Percentiles rank a stretch among this genome's conserved stretches.
phyloP scores from a whole-genome alignment of 2,329 filamentous ascomycete species.

The Graphilbum fragrans region DNA sequence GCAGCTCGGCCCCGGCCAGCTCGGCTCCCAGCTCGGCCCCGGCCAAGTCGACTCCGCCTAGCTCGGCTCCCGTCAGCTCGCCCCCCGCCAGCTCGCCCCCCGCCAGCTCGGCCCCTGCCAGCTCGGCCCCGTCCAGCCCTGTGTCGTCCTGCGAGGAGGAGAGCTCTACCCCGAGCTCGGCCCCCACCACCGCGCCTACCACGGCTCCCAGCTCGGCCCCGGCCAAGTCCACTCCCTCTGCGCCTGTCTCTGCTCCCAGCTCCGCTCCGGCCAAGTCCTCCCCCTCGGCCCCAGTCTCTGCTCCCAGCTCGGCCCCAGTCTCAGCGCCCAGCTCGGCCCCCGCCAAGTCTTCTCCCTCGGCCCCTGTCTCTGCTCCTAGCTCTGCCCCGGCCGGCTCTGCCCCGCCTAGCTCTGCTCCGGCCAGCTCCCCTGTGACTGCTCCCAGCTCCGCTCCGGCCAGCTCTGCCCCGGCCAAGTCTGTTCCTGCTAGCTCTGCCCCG shows the following conservation, averaged over 20 bases:
- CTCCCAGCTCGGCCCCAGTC: neutral
- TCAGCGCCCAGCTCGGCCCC: neutral
- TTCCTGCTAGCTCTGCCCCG: neutral
- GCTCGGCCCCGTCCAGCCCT: neutral
- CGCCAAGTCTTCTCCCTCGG: neutral
- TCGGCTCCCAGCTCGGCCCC: constrained; percentile 9
- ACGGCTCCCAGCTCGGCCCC: constrained; percentile 13
- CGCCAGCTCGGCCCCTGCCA: neutral
- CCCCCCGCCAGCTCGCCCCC: constrained; percentile 4
- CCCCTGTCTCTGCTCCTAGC: neutral
- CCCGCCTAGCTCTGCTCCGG: neutral
- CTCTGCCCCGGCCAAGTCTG: neutral
- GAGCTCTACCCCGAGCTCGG: constrained; percentile 2
- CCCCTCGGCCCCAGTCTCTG: neutral
- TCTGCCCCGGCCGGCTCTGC: neutral
- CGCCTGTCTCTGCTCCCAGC: neutral
- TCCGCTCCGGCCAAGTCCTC: neutral
- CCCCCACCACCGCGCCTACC: constrained; percentile 8
- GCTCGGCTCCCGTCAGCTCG: neutral
- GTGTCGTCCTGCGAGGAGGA: neutral
- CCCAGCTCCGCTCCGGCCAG: neutral
- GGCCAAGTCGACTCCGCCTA: neutral
- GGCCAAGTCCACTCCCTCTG: constrained; percentile 5
- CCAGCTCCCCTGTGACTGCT: neutral
- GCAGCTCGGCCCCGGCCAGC: neutral